Percentiles rank a stretch among this genome's conserved stretches.
phyloP scores from a whole-genome alignment of 1,284 basidiomycete species.

The Sanguinoderma infundibulare region DNA sequence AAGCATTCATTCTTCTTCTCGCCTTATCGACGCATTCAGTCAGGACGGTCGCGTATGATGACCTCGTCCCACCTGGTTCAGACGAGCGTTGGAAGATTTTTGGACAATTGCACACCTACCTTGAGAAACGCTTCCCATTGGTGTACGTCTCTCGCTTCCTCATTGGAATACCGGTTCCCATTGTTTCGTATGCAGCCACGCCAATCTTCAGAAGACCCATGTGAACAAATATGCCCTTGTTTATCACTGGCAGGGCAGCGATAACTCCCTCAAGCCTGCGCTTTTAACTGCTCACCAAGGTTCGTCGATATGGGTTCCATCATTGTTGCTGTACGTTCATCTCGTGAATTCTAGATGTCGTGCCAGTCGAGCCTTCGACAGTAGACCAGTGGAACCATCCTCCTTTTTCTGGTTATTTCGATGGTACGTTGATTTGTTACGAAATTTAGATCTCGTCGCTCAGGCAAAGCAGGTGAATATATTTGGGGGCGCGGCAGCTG shows the following conservation, averaged over 20 bases:
- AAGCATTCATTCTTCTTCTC: not conserved
- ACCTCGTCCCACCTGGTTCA: constrained; percentile 38
- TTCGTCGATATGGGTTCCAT: constrained; percentile 20
- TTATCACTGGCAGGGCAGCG: constrained; percentile 65
- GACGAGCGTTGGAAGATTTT: constrained; percentile 52
- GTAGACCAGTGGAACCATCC: constrained; percentile 51
- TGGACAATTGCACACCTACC: constrained; percentile 44
- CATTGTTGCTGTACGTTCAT: not conserved
- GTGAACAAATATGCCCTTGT: constrained; percentile 71
- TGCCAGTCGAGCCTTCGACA: constrained; percentile 58
- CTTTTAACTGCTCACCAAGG: constrained; percentile 73
- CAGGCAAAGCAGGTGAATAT: constrained; percentile 42
- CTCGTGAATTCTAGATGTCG: constrained; percentile 47
- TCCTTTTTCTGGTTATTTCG: constrained; percentile 40
- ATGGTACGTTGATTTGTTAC: constrained; percentile 28
- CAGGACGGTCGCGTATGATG: constrained; percentile 36
- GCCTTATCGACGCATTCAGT: not conserved
- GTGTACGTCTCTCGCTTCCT: constrained; percentile 35
- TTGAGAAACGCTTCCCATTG: constrained; percentile 44
- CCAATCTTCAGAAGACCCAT: constrained; percentile 51
- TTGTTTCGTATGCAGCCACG: constrained; percentile 43
- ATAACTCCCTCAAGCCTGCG: constrained; percentile 61
- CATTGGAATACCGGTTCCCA: not conserved
- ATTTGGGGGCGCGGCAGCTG: constrained; percentile 69
- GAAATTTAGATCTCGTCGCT: not conserved